phyloP scores from a whole-genome alignment of 768 basidiomycete species.

The Leccinum fibrillosum region DNA sequence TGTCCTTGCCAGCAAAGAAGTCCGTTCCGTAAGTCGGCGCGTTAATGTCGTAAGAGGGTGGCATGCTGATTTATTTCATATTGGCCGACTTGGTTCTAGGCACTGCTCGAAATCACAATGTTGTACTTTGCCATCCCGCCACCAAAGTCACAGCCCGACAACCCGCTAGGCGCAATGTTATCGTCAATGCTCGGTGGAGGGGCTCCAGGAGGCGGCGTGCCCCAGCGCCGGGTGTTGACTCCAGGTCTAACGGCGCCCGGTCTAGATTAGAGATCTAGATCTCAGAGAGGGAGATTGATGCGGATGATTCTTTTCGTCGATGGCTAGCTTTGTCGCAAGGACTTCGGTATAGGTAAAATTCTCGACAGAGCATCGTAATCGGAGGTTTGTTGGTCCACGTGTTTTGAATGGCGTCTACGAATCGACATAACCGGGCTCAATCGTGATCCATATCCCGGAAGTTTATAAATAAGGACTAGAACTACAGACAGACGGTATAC shows the following conservation, averaged over 20 bases:
- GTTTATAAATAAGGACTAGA: not conserved
- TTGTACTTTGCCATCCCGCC: slow-evolving; percentile 88
- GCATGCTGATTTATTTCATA: not conserved
- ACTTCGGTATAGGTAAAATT: slow-evolving; percentile 8
- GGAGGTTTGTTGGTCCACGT: slow-evolving; percentile 2
- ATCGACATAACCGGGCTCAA: not conserved
- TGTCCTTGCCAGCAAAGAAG: slow-evolving; percentile 54
- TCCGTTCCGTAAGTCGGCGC: slow-evolving; percentile 54
- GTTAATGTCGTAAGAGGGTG: not conserved
- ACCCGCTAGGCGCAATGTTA: slow-evolving; percentile 87
- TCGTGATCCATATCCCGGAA: not conserved
- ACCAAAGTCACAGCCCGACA: slow-evolving; percentile 64
- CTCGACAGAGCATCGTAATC: slow-evolving; percentile 6
- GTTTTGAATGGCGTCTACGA: not conserved
- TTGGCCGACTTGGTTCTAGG: slow-evolving; percentile 36
- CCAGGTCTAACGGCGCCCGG: slow-evolving; percentile 28
- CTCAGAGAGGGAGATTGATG: not conserved
- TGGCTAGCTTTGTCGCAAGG: slow-evolving; percentile 4
- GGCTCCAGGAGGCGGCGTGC: slow-evolving; percentile 28
- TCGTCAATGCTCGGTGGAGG: slow-evolving; percentile 85
- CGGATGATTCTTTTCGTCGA: slow-evolving; percentile 9
- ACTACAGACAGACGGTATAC: slow-evolving; percentile 17
- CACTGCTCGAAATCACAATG: slow-evolving; percentile 62
- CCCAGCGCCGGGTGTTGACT: slow-evolving; percentile 28
- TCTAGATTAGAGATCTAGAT: slow-evolving; percentile 23